These are phyloP conservation scores for Cadophora sp. DNA, from an alignment of 2,329 filamentous ascomycete genomes.

Conservation along the genomic window DNA sequence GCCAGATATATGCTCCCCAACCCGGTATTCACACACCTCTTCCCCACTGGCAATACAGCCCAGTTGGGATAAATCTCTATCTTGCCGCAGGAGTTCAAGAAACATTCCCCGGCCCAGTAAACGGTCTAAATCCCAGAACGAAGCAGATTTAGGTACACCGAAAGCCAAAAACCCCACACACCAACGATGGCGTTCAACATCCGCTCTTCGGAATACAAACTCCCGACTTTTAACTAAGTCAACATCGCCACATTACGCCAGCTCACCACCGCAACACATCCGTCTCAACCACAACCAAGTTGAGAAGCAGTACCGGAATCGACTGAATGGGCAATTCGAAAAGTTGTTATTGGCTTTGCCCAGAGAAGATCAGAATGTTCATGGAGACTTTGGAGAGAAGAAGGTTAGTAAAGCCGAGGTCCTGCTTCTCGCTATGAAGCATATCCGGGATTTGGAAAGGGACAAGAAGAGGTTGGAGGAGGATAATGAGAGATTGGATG, in stretches of 20 bases:
- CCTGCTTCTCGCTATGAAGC: conserved; percentile 26
- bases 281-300: conserved; percentile 28
- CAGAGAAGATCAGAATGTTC: not conserved
- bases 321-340: conserved; percentile 28
- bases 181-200: conserved; percentile 4
- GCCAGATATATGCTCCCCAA: not conserved
- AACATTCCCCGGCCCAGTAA: not conserved
- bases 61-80: no score
- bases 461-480: conserved; percentile 22
- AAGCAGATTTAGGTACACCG: not conserved
- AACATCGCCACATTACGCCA: not conserved
- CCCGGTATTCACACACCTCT: not conserved
- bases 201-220: not conserved
- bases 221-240: not conserved
- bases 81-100: not conserved
- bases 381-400: conserved; percentile 10
- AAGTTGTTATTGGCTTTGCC: conserved; percentile 21
- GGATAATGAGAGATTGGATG: conserved; percentile 17
- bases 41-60: not conserved
- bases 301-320: conserved; percentile 31
- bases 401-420: conserved; percentile 28
- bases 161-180: not conserved
- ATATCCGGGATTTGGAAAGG: conserved; percentile 28
- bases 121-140: not conserved
- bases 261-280: not conserved